phyloP scores from a whole-genome alignment of 78 protist species.

The Dictyostelium purpureum region DNA sequence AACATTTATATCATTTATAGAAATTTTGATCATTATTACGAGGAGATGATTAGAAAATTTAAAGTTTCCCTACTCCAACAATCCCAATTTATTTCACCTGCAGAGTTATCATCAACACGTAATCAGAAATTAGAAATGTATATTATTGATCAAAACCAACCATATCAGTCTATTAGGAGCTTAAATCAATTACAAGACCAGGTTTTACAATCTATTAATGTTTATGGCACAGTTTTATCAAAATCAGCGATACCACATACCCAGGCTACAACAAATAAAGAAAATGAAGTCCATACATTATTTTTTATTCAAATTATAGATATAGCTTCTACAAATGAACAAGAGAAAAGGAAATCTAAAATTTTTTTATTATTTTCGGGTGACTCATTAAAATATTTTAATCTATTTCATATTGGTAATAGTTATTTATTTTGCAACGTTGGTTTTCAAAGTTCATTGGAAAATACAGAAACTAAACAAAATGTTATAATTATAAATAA shows the following conservation, averaged over 20 bases:
- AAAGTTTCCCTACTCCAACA: neutral
- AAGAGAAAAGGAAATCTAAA: neutral
- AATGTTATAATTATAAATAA: neutral
- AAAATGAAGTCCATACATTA: neutral
- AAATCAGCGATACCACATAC: conserved; percentile 46
- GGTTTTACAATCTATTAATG: neutral
- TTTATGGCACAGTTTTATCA: neutral
- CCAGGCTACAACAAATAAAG: neutral
- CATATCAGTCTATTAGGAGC: neutral
- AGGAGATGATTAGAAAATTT: neutral
- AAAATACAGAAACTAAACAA: neutral
- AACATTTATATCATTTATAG: conserved; percentile 21
- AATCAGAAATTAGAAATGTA: neutral
- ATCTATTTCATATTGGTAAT: conserved; percentile 12
- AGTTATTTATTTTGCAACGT: neutral
- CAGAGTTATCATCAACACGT: neutral
- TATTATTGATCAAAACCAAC: neutral
- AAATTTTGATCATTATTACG: conserved; percentile 1
- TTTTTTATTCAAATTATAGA: conserved; percentile 15
- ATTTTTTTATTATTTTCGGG: conserved; percentile 25
- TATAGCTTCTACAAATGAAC: neutral
- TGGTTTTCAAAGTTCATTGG: neutral
- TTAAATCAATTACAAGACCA: neutral
- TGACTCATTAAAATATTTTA: conserved; percentile 24
- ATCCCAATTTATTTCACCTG: neutral